Evolutionary conservation across 2,329 filamentous ascomycete species (phyloP), one percentile per base, ranked within the genome.

Genomic region (Alternaria brassicae): DNA sequence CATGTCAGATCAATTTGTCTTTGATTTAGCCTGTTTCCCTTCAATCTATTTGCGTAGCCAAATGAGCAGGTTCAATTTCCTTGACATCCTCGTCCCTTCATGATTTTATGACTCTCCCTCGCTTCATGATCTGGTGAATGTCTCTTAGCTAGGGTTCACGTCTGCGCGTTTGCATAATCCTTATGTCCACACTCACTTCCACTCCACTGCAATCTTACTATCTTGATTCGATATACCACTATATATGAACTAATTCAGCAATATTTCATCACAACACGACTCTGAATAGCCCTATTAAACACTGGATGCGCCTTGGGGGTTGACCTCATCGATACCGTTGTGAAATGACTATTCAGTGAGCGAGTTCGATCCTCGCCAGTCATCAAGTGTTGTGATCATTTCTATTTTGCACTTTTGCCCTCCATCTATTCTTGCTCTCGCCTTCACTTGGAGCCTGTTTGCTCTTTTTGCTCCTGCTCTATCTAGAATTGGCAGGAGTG

Each of bases 131-230:
- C n/a, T 19, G 13, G 2, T n/a, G 5, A 30, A 17, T 7, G 23
- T n/a, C n/a, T 45, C n/a, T 3, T 30, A 0, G 2, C n/a, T 30
- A 3, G 6, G 10, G n/a, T 45, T 1, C 0, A 27, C 28, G 25
- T 30, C 0, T 2, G 25, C 42, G 13, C 25, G 25, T 15, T 6
- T 44, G 41, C 41, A n/a, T n/a, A n/a, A n/a, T n/a, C 28, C 5
- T 2, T 2, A 3, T 28, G 41, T 2, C 15, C 15, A 6, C 41
- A 2, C 15, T 27, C 41, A 28, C 15, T 3, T 2, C 2, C 9
- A n/a, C 40, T 21, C 41, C 23, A 28, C 41, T 27, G n/a, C 41
- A 6, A 44, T 12, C 4, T 2, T 23, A 1, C 15, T 27, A 1
- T 12, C 0, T 4, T 28, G 7, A 9, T 28, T 0, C 0, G 9